These are phyloP conservation scores for Scenedesmus sp. DNA, from an alignment of 163 green algal species.

Conservation along the genomic window DNA sequence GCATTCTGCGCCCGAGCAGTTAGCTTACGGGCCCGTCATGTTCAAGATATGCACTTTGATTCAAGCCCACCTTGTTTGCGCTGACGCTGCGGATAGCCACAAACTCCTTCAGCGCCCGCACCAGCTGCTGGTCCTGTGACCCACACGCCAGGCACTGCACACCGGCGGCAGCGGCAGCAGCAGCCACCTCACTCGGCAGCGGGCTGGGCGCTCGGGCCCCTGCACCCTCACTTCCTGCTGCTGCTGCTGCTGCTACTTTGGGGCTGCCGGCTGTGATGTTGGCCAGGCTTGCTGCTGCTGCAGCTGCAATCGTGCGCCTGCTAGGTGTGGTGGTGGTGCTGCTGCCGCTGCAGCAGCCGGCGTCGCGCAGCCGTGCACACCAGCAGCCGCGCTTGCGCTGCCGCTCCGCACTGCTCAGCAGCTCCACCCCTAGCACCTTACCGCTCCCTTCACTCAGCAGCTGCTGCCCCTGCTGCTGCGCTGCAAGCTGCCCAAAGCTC, in stretches of 20 bases:
- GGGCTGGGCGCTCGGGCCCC: background rate
- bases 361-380: conserved; percentile 27
- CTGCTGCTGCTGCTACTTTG: background rate
- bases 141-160: conserved; percentile 42
- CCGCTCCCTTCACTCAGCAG: conserved; percentile 28
- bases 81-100: conserved; percentile 79
- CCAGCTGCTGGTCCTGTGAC: conserved; percentile 71
- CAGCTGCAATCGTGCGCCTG: background rate
- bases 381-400: background rate
- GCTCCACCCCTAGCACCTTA: conserved; percentile 16
- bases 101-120: conserved; percentile 82
- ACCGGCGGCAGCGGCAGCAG: background rate
- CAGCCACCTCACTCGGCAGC: background rate
- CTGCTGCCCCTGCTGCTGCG: background rate
- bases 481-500: background rate
- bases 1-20: too few species aligned
- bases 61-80: conserved; percentile 27
- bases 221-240: background rate
- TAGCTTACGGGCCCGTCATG: too few species aligned
- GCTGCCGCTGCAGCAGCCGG: conserved; percentile 8
- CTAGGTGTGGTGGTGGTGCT: background rate
- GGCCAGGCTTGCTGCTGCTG: background rate
- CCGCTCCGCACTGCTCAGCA: background rate
- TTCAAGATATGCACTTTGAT: too few species aligned
- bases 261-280: conserved; percentile 9